A percentile compares a stretch with the other conserved stretches of the same genome.
phyloP scores from a whole-genome alignment of 2,329 filamentous ascomycete species.

The Tolypocladium album region DNA sequence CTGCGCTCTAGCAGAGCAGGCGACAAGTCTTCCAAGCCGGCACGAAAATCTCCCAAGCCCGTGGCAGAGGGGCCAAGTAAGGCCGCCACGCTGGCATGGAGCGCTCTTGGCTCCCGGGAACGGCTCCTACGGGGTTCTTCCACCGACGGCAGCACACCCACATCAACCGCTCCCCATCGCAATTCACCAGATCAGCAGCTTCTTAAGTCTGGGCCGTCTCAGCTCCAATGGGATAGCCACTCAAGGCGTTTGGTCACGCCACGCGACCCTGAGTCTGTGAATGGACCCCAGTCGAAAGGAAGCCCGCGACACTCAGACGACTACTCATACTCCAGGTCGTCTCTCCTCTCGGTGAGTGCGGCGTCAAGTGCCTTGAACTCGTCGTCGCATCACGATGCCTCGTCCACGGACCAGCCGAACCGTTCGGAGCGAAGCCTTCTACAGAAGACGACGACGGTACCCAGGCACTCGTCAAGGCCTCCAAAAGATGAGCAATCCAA shows the following conservation, averaged over 20 bases:
- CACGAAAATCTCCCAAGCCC: slow-evolving; percentile 29
- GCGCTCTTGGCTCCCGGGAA: slow-evolving; percentile 30
- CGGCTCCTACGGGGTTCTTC: slow-evolving; percentile 15
- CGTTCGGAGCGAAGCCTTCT: slow-evolving; percentile 8
- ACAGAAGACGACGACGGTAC: neutral
- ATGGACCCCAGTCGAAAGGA: slow-evolving; percentile 16
- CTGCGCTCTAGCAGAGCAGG: slow-evolving; percentile 37
- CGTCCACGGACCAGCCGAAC: slow-evolving; percentile 8
- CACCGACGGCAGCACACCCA: slow-evolving; percentile 11
- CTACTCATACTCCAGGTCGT: slow-evolving; percentile 24
- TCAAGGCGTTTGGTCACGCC: slow-evolving; percentile 37
- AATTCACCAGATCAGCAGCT: slow-evolving; percentile 20
- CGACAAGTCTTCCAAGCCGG: slow-evolving; percentile 29
- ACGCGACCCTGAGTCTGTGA: slow-evolving; percentile 19
- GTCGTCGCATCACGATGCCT: slow-evolving; percentile 13
- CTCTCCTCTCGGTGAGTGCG: slow-evolving; percentile 42
- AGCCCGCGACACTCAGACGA: slow-evolving; percentile 29
- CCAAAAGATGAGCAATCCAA: neutral
- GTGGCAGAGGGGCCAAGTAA: slow-evolving; percentile 46
- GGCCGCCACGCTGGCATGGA: slow-evolving; percentile 55
- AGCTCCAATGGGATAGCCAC: slow-evolving; percentile 42
- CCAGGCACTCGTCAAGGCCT: slow-evolving; percentile 1
- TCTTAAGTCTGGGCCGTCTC: slow-evolving; percentile 18
- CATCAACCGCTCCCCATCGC: slow-evolving; percentile 10
- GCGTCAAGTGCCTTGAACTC: slow-evolving; percentile 43